These are phyloP conservation scores for Fusarium zealandicum DNA, from an alignment of 2,329 filamentous ascomycete species.

Conservation along the genomic window DNA sequence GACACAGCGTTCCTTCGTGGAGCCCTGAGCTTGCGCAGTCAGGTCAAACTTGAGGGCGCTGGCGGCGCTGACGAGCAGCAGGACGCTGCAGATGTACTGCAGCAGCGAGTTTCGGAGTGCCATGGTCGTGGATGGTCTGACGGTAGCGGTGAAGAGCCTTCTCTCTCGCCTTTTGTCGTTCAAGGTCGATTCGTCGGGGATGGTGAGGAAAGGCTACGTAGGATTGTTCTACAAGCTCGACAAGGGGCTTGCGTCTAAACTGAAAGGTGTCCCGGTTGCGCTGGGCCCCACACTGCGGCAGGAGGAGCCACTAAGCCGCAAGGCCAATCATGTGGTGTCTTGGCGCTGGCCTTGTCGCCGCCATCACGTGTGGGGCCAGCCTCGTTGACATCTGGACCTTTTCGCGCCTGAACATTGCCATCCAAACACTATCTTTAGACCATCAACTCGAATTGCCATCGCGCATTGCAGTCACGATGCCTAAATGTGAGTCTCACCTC, in stretches of 20 bases:
- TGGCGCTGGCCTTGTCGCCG: conserved; percentile 35
- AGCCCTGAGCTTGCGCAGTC: conserved; percentile 64
- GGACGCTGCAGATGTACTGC: conserved; percentile 65
- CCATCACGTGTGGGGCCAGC: conserved; percentile 44
- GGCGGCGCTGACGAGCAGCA: conserved; percentile 61
- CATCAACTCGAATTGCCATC: conserved; percentile 19
- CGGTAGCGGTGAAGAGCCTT: conserved; percentile 5
- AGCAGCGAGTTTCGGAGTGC: conserved; percentile 59
- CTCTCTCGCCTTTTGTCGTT: conserved; percentile 21
- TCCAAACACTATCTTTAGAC: conserved; percentile 12
- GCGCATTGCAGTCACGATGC: conserved; percentile 67
- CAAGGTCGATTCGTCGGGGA: conserved; percentile 5
- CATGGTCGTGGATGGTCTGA: conserved; percentile 48
- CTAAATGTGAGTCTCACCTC: conserved; percentile 74
- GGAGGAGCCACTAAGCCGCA: conserved; percentile 7
- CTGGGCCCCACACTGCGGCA: conserved; percentile 33
- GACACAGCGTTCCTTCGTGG: conserved; percentile 85
- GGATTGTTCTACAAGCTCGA: conserved; percentile 28
- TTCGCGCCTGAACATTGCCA: conserved; percentile 26
- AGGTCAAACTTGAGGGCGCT: conserved; percentile 94
- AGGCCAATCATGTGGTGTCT: conserved; percentile 28
- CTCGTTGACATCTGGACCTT: conserved; percentile 38
- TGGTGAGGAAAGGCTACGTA: conserved; percentile 36
- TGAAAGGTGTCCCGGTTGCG: conserved; percentile 45
- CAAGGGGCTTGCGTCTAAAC: conserved; percentile 36